Evolutionary conservation across 495 filamentous ascomycete species (phyloP).

Genomic region (Hypomontagnella monticulosa): DNA sequence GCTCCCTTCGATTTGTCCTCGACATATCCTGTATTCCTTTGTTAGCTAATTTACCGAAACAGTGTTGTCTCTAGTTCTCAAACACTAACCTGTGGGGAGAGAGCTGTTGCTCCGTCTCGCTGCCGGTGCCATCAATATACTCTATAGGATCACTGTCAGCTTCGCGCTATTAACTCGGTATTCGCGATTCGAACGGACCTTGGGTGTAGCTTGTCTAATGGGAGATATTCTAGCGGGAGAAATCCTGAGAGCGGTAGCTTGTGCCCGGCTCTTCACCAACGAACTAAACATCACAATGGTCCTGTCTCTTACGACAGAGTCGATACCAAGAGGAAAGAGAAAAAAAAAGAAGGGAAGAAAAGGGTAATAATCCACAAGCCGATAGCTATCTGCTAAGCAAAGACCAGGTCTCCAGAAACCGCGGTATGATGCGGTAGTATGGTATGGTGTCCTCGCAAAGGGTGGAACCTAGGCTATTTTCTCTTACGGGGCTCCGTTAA

Average conservation of each 20-base stretch:
- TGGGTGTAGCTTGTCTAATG: constrained; percentile 42
- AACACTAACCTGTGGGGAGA: constrained; percentile 63
- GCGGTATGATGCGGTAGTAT: constrained; percentile 37
- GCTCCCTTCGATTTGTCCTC: constrained; percentile 91
- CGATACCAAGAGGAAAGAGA: constrained; percentile 16
- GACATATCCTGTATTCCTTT: constrained; percentile 72
- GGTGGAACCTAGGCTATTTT: constrained; percentile 41
- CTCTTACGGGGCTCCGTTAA: background rate
- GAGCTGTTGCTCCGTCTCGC: constrained; percentile 66
- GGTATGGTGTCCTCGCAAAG: constrained; percentile 15
- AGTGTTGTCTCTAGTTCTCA: background rate
- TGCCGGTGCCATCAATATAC: constrained; percentile 62
- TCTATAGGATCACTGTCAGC: constrained; percentile 41
- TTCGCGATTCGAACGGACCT: constrained; percentile 39
- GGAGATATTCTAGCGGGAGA: constrained; percentile 47
- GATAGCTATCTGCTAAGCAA: constrained; percentile 12
- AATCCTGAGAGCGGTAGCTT: constrained; percentile 52
- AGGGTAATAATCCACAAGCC: constrained; percentile 24
- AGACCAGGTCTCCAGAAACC: constrained; percentile 20
- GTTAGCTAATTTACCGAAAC: constrained; percentile 22
- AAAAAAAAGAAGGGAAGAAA: constrained; percentile 28
- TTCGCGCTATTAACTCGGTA: constrained; percentile 24
- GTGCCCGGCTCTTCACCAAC: constrained; percentile 55
- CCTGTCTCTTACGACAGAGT: constrained; percentile 33
- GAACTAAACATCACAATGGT: constrained; percentile 56